Evolutionary conservation across 192 early-diverging fungal species (phyloP).

Genomic region (Mortierella antarctica): DNA sequence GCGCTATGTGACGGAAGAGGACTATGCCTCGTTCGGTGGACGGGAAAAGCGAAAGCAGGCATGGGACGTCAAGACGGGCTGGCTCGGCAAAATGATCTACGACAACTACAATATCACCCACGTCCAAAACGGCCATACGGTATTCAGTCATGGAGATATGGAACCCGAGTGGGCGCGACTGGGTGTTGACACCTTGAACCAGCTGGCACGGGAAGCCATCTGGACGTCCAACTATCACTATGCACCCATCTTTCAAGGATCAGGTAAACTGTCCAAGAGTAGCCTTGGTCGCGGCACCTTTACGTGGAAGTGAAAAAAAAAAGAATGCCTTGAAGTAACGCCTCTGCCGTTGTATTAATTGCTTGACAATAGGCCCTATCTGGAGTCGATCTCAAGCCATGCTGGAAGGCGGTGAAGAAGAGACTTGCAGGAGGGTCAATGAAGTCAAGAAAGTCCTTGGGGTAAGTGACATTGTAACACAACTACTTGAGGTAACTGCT

Average conservation of each 20-base stretch:
- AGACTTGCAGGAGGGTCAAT: conserved; percentile 29
- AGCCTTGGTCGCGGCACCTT: not conserved
- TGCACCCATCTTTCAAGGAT: conserved; percentile 37
- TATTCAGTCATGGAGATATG: conserved; percentile 47
- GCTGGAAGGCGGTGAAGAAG: conserved; percentile 29
- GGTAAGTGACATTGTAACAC: conserved; percentile 16
- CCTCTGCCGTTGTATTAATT: not conserved
- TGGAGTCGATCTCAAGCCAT: conserved; percentile 37
- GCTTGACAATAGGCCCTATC: conserved; percentile 24
- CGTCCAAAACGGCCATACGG: conserved; percentile 36
- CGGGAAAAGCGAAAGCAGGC: conserved; percentile 33
- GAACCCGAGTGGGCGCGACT: conserved; percentile 39
- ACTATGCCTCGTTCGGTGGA: conserved; percentile 46
- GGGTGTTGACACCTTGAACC: conserved; percentile 29
- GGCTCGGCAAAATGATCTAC: conserved; percentile 37
- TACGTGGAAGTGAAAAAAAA: not conserved
- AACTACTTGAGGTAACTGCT: not conserved
- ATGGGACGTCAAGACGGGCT: conserved; percentile 40
- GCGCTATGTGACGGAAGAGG: conserved; percentile 43
- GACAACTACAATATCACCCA: conserved; percentile 46
- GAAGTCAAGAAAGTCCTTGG: conserved; percentile 39
- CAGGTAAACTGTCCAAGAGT: conserved; percentile 2
- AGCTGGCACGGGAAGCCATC: conserved; percentile 19
- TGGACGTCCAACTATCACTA: conserved; percentile 26
- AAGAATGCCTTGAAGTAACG: not conserved